Conservation (phyloP, 2,329 filamentous ascomycete genomes). For the Plectosphaerella plurivora region DNA sequence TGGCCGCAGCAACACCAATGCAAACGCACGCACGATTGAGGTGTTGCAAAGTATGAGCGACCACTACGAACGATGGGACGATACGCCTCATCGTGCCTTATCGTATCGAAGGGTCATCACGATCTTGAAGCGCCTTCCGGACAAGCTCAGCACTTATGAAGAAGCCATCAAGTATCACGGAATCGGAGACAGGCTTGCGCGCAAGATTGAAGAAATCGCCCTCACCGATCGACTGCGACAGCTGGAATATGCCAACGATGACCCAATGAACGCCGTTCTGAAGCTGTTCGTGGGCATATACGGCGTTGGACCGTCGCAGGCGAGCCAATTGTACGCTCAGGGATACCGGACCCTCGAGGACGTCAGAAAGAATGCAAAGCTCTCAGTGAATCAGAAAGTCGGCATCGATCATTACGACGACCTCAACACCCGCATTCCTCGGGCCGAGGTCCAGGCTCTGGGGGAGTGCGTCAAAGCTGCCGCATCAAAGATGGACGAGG, state of each 20-base stretch:
- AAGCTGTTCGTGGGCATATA: conserved; percentile 75
- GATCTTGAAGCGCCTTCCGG: conserved; percentile 62
- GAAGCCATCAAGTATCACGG: conserved; percentile 64
- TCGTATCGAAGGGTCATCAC: conserved; percentile 75
- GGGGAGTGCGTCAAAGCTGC: conserved; percentile 58
- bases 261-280: conserved; percentile 62
- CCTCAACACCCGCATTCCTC: conserved; percentile 73
- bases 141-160: conserved; percentile 61
- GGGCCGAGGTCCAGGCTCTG: conserved; percentile 68
- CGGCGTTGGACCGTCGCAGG: conserved; percentile 67
- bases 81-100: conserved; percentile 65
- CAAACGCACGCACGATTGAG: conserved; percentile 72
- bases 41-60: conserved; percentile 74
- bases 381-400: conserved; percentile 67
- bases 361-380: conserved; percentile 52
- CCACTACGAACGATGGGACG: conserved; percentile 70
- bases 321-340: conserved; percentile 70
- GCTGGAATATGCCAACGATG: conserved; percentile 64
- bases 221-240: conserved; percentile 66
- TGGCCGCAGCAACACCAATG: conserved; percentile 44
- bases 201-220: conserved; percentile 87
- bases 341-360: conserved; percentile 74
- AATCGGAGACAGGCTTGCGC: conserved; percentile 69
- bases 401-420: conserved; percentile 79
- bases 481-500: conserved; percentile 55